These are phyloP conservation scores for Lactarius trivialis DNA, from an alignment of 768 basidiomycete species.

Conservation along the genomic window DNA sequence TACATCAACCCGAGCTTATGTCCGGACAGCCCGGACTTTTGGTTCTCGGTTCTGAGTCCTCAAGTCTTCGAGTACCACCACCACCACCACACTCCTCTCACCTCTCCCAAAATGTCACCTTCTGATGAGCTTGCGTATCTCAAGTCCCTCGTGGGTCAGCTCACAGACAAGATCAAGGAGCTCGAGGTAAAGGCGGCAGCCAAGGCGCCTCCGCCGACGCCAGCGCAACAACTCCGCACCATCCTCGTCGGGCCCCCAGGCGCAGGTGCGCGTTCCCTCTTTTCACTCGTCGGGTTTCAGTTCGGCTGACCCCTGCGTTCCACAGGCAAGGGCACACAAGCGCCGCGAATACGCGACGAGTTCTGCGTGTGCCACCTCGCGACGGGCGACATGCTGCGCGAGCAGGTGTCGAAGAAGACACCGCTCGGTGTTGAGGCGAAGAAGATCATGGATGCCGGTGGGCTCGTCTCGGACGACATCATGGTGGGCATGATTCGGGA, in stretches of 20 bases:
- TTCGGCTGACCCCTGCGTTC: not conserved
- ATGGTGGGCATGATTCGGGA: conserved; percentile 97
- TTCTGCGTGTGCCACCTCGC: conserved; percentile 98
- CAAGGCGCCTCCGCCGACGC: conserved; percentile 43
- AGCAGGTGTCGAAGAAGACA: conserved; percentile 85
- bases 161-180: conserved; percentile 79
- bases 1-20: not conserved
- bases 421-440: conserved; percentile 86
- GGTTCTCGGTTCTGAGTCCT: not conserved
- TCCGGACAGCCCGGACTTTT: not conserved
- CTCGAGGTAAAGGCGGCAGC: conserved; percentile 62
- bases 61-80: not conserved
- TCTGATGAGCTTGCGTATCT: conserved; percentile 88
- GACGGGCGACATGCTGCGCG: conserved; percentile 97
- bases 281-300: not conserved
- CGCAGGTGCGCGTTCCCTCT: conserved; percentile 57
- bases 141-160: conserved; percentile 84
- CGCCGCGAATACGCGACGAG: conserved; percentile 83
- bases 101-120: conserved; percentile 45
- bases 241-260: conserved; percentile 96
- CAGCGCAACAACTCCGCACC: conserved; percentile 76
- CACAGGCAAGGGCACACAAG: conserved; percentile 96
- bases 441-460: conserved; percentile 95
- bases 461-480: conserved; percentile 93
- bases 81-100: not conserved